phyloP scores from a whole-genome alignment of 2,329 filamentous ascomycete genomes.

The Monosporascus cannonballus region DNA sequence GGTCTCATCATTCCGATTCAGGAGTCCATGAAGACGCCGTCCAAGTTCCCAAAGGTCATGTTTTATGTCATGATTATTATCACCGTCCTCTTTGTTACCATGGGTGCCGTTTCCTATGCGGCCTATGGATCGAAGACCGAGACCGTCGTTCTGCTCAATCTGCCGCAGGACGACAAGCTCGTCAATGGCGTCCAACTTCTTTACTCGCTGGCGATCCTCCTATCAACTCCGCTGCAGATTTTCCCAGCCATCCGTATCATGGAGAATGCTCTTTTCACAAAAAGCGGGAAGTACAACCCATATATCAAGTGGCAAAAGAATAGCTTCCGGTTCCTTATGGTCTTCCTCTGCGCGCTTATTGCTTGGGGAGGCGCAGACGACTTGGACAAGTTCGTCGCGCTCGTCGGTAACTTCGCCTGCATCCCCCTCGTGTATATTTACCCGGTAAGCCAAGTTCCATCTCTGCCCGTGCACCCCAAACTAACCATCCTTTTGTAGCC shows the following conservation, averaged over 20 bases:
- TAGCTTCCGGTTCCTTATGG: conserved; percentile 86
- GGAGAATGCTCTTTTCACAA: conserved; percentile 87
- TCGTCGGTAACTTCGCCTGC: conserved; percentile 96
- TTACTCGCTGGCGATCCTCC: conserved; percentile 94
- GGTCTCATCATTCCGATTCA: conserved; percentile 97
- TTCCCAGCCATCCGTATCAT: conserved; percentile 97
- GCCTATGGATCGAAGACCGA: conserved; percentile 93
- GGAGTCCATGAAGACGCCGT: conserved; percentile 87
- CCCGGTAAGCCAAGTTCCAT: conserved; percentile 59
- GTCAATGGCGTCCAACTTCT: conserved; percentile 96
- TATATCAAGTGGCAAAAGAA: conserved; percentile 99
- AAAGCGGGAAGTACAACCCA: conserved; percentile 94
- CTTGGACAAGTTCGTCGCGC: conserved; percentile 92
- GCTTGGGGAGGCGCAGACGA: conserved; percentile 91
- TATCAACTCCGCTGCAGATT: conserved; percentile 92
- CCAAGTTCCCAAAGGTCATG: conserved; percentile 86
- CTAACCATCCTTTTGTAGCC: conserved; percentile 52
- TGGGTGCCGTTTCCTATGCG: conserved; percentile 90
- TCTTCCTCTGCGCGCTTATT: conserved; percentile 76
- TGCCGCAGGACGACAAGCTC: conserved; percentile 90
- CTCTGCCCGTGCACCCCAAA: conserved; percentile 10
- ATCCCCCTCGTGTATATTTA: conserved; percentile 97
- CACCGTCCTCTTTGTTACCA: conserved; percentile 81
- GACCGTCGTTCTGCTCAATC: conserved; percentile 91
- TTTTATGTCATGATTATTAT: conserved; percentile 92